Percentiles rank a stretch among this genome's conserved stretches.
These are phyloP conservation scores for Rhizophagus prolifer DNA, from an alignment of 192 early-diverging fungal species.

Conservation along the genomic window DNA sequence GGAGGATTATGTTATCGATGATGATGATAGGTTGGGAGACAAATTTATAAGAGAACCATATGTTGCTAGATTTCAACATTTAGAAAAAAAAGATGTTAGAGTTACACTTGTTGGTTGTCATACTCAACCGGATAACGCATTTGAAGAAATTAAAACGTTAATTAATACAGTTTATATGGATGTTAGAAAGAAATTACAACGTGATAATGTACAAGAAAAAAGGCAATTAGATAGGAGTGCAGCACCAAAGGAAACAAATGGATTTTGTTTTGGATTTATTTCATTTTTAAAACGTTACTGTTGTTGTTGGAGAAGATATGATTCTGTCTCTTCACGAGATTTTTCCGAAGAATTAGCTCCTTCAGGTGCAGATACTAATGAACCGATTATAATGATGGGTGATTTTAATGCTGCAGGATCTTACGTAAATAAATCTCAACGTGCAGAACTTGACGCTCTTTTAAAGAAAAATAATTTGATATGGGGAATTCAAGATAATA, in stretches of 20 bases:
- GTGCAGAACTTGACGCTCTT: slow-evolving; percentile 3
- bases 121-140: slow-evolving; percentile 28
- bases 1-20: slow-evolving; percentile 27
- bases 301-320: neutral
- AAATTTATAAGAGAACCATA: slow-evolving; percentile 24
- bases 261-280: no score
- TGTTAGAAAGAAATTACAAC: slow-evolving; percentile 13
- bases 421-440: slow-evolving; percentile 24
- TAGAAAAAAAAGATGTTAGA: slow-evolving; percentile 4
- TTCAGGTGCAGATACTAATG: neutral
- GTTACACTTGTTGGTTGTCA: slow-evolving; percentile 28
- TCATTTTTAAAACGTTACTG: neutral
- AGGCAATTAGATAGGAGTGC: neutral
- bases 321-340: neutral
- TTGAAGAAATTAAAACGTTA: slow-evolving; percentile 19
- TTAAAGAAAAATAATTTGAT: slow-evolving; percentile 1
- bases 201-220: neutral
- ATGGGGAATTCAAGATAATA: slow-evolving; percentile 26
- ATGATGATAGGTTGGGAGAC: slow-evolving; percentile 26
- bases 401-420: slow-evolving; percentile 32
- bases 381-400: slow-evolving; percentile 30
- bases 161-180: slow-evolving; percentile 17
- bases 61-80: slow-evolving; percentile 28
- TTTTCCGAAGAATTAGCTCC: neutral
- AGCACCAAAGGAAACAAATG: neutral